phyloP scores from a whole-genome alignment of 1,139 yeast species.

The Yamadazyma buinensis region DNA sequence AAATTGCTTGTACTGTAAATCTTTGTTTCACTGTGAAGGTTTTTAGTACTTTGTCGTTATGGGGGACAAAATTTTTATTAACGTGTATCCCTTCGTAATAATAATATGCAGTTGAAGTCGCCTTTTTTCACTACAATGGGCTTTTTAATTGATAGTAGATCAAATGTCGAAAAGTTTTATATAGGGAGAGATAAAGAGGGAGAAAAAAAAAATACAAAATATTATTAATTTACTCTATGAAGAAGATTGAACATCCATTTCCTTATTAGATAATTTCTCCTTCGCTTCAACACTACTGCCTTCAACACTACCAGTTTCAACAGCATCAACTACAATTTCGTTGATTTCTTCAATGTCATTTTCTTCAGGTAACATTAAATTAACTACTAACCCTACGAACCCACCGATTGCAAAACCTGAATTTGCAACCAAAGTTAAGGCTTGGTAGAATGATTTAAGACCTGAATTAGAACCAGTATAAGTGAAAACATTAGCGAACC shows the following conservation, averaged over 20 bases:
- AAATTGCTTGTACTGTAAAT: no score
- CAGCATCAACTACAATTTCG: constrained; percentile 27
- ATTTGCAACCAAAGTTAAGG: constrained; percentile 75
- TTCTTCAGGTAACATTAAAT: constrained; percentile 61
- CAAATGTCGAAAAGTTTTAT: no score
- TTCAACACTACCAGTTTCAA: background rate
- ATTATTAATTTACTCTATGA: no score
- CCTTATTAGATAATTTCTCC: constrained; percentile 9
- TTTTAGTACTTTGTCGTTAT: no score
- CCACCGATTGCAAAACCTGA: constrained; percentile 85
- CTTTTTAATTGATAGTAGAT: no score
- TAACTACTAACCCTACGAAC: constrained; percentile 64
- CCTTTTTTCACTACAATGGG: no score
- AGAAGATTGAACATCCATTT: background rate
- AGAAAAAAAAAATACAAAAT: no score
- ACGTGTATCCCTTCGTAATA: no score
- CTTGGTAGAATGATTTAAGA: constrained; percentile 70
- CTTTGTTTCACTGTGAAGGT: no score
- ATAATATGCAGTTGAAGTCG: no score
- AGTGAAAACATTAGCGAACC: constrained; percentile 75
- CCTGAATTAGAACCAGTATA: constrained; percentile 63
- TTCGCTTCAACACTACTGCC: background rate
- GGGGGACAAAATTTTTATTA: no score
- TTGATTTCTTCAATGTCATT: constrained; percentile 51
- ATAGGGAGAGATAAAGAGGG: no score